phyloP scores from a whole-genome alignment of 1,139 yeast species.

The Candida gigantensis region DNA sequence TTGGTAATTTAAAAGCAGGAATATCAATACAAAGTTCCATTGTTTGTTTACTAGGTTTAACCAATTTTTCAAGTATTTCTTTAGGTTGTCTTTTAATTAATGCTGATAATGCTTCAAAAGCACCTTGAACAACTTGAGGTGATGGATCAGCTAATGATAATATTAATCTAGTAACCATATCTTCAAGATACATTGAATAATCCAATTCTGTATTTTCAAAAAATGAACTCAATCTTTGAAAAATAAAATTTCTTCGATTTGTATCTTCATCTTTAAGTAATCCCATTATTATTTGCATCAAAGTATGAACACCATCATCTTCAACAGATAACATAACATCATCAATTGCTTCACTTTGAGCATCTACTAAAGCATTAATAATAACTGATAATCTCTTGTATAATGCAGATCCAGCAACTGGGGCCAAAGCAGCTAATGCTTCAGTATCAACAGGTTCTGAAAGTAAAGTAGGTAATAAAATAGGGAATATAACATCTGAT shows the following conservation, averaged over 20 bases:
- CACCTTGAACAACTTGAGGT: constrained; percentile 61
- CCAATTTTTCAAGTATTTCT: constrained; percentile 73
- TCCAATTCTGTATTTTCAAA: constrained; percentile 68
- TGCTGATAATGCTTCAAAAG: constrained; percentile 67
- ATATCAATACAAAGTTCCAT: constrained; percentile 65
- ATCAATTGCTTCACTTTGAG: constrained; percentile 63
- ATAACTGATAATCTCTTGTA: constrained; percentile 71
- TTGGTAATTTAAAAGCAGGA: constrained; percentile 77
- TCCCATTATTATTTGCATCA: constrained; percentile 77
- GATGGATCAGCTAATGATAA: constrained; percentile 73
- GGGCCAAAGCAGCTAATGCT: constrained; percentile 89
- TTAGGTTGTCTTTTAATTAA: constrained; percentile 73
- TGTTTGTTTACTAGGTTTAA: constrained; percentile 76
- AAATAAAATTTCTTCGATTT: constrained; percentile 64
- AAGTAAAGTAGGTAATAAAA: constrained; percentile 81
- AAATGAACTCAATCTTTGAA: constrained; percentile 69
- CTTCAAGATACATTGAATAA: constrained; percentile 71
- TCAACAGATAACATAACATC: constrained; percentile 70
- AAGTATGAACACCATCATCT: constrained; percentile 82
- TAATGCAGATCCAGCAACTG: constrained; percentile 86
- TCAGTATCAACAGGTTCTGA: constrained; percentile 79
- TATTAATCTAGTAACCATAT: constrained; percentile 72
- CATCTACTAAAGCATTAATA: constrained; percentile 68
- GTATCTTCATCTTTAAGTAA: constrained; percentile 78
- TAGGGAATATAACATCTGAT: constrained; percentile 91